phyloP scores from a whole-genome alignment of 768 basidiomycete species.

The Phlebiopsis flavidoalba region DNA sequence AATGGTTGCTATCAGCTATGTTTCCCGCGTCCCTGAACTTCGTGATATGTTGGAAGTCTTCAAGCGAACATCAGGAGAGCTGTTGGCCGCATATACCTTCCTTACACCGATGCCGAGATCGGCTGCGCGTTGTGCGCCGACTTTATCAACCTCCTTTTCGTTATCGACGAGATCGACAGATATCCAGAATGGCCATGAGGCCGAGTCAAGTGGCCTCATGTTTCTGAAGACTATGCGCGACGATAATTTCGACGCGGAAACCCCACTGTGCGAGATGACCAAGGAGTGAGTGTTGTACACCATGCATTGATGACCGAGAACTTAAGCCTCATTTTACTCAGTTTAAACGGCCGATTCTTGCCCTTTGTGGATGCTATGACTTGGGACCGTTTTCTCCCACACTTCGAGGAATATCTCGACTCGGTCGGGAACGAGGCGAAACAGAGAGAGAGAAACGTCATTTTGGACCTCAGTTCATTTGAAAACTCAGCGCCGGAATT shows the following conservation, averaged over 20 bases:
- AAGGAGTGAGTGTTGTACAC: conserved; percentile 42
- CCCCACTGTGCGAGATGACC: conserved; percentile 53
- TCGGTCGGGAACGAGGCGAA: conserved; percentile 55
- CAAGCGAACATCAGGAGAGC: conserved; percentile 52
- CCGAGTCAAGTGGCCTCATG: conserved; percentile 44
- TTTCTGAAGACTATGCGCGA: conserved; percentile 50
- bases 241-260: conserved; percentile 46
- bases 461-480: conserved; percentile 52
- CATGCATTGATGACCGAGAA: background rate
- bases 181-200: conserved; percentile 54
- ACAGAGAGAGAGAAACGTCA: conserved; percentile 49
- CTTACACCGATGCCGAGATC: conserved; percentile 50
- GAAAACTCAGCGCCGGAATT: conserved; percentile 57
- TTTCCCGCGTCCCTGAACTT: conserved; percentile 36
- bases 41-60: conserved; percentile 59
- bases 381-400: conserved; percentile 43
- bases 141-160: conserved; percentile 61
- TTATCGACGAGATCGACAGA: conserved; percentile 65
- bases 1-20: conserved; percentile 58
- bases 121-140: conserved; percentile 57
- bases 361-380: conserved; percentile 39
- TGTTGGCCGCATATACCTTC: conserved; percentile 58
- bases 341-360: conserved; percentile 44
- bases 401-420: conserved; percentile 51
- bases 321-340: conserved; percentile 20